Evolutionary conservation across 1,139 yeast species (phyloP), one percentile per base, ranked within the genome.

Genomic region (Taphrina wiesneri): DNA sequence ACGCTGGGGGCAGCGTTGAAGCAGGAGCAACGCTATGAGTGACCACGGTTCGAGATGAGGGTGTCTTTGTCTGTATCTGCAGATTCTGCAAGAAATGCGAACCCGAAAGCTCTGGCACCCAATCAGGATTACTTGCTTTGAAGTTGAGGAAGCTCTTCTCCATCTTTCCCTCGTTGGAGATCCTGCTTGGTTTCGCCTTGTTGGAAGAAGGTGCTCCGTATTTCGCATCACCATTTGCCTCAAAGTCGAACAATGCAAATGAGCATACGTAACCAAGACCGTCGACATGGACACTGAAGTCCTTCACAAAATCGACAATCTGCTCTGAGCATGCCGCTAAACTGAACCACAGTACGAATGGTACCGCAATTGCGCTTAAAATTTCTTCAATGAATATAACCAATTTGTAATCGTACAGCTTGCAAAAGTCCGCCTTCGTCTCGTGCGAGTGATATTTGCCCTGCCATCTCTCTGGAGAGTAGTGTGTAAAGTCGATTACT

Each of bases 221-320:
- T 39, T 23, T 49, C 6, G 47, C 17, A 23, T 59, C 39, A 2
- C 64, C 64, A 23, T 63, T 45, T 23, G 34, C 83, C 70, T 86
- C 88, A 69, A 87, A 84, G 72, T 89, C 88, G 76, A 93, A 95
- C 85, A 90, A 88, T 1, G 99, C 98, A 80, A 86, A 90, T 52
- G 90, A 87, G 74, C 99, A 93, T 43, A 93, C 96, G 73, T 92
- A 88, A 0, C 99, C 99, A 54, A 93, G 79, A 0, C 97, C 98
- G 77, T 92, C 98, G 57, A 92, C 90, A 75, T 92, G 95, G 13
- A 91, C 86, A 11, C 96, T 86, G 71, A 85, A 87, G 69, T 93
- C 97, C 67, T 98, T 78, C 76, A 92, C 90, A 73, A 93, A 93
- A 74, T 93, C 98, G 45, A 93, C 84, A 52, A 93, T 87, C 43